A percentile compares a stretch with the other conserved stretches of the same genome.
Evolutionary conservation across 2,329 filamentous ascomycete species (phyloP).

Genomic region (Dactylellina haptotyla): DNA sequence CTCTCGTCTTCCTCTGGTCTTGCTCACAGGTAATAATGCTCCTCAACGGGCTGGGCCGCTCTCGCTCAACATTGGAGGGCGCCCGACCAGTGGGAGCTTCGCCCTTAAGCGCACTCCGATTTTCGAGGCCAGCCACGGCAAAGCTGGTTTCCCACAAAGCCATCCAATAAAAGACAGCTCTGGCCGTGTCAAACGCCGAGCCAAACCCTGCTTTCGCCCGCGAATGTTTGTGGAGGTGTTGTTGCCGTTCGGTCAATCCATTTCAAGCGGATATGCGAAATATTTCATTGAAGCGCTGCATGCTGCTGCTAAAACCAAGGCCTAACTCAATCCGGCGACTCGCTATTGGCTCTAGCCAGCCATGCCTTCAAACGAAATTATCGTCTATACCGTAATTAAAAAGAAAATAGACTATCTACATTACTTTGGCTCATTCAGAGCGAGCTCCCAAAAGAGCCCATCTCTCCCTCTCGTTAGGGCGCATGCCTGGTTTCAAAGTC

Average conservation of each 20-base stretch:
- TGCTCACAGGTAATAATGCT: too few relatives aligned
- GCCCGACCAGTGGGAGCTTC: conserved; percentile 36
- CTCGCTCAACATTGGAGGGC: neutral
- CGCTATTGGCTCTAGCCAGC: neutral
- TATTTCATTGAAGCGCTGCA: conserved; percentile 36
- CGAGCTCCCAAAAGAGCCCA: conserved; percentile 6
- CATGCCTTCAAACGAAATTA: too few relatives aligned
- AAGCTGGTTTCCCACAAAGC: conserved; percentile 5
- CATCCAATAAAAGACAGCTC: conserved; percentile 29
- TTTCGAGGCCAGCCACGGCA: conserved; percentile 2
- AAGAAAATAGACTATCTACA: neutral
- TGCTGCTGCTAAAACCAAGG: conserved; percentile 12
- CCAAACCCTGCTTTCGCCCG: conserved; percentile 29
- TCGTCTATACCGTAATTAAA: neutral
- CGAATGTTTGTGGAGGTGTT: too few relatives aligned
- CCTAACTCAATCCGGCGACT: conserved; percentile 45
- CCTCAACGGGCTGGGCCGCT: neutral
- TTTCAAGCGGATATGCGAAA: neutral
- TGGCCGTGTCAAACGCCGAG: conserved; percentile 34
- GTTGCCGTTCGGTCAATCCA: too few relatives aligned
- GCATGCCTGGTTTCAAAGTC: conserved; percentile 9
- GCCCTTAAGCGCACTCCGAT: conserved; percentile 44
- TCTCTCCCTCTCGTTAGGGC: neutral
- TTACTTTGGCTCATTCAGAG: neutral
- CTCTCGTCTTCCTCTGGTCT: neutral